Evolutionary conservation across 371 early-diverging fungal genomes (phyloP).

Genomic region (Amoeboaphelidium protococcarum): DNA sequence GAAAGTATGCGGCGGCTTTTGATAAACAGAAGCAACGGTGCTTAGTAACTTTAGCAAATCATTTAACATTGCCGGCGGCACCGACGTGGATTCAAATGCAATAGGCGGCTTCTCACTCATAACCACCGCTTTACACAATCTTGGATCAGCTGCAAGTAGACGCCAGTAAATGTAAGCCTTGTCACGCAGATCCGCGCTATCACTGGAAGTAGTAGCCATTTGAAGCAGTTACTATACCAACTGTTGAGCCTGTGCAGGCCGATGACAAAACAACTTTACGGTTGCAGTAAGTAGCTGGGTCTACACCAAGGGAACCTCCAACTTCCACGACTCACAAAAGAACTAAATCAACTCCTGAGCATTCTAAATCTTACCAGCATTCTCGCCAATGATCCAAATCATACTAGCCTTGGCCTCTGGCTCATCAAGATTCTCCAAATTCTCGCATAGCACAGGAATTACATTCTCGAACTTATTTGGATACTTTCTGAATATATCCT

Average conservation of each 20-base stretch:
- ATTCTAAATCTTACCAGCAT: conserved; percentile 3
- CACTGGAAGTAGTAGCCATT: not conserved
- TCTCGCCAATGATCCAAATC: conserved; percentile 29
- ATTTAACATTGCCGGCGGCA: conserved; percentile 37
- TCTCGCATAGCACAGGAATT: conserved; percentile 29
- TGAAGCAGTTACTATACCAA: not conserved
- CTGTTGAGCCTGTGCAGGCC: not conserved
- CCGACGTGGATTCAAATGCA: conserved; percentile 44
- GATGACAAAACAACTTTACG: not conserved
- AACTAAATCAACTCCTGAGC: not conserved
- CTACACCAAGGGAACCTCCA: not conserved
- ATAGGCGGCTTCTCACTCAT: conserved; percentile 80
- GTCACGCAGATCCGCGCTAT: not conserved
- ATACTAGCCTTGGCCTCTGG: conserved; percentile 22
- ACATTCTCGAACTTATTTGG: conserved; percentile 73
- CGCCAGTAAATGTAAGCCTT: conserved; percentile 2
- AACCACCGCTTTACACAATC: conserved; percentile 18
- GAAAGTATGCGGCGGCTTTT: conserved; percentile 37
- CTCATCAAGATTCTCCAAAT: conserved; percentile 20
- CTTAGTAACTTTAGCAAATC: conserved; percentile 62
- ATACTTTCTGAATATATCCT: conserved; percentile 85
- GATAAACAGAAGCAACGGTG: conserved; percentile 70
- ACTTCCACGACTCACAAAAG: not conserved
- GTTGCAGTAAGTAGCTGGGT: not conserved
- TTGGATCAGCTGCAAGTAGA: not conserved